A percentile compares a stretch with the other conserved stretches of the same genome.
phyloP scores from a whole-genome alignment of 768 basidiomycete species.

The Dentipellis fragilis region DNA sequence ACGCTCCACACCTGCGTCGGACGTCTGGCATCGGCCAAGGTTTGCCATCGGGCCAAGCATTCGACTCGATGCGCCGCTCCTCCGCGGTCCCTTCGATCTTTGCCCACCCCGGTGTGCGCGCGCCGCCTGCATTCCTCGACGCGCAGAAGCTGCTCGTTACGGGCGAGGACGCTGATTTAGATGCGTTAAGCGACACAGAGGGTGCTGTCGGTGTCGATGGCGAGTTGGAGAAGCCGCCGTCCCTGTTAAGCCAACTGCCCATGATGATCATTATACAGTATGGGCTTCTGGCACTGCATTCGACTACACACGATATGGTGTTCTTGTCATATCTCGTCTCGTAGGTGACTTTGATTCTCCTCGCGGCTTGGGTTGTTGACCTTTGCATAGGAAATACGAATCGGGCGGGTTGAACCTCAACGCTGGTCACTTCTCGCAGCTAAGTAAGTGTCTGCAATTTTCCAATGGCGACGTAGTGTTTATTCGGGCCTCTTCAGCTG shows the following conservation, averaged over 20 bases:
- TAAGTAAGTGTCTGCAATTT: conserved; percentile 43
- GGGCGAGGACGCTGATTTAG: conserved; percentile 27
- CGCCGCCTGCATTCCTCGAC: conserved; percentile 66
- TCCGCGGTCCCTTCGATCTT: conserved; percentile 72
- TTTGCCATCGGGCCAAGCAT: neutral
- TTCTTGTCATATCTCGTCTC: conserved; percentile 89
- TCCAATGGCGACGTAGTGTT: neutral
- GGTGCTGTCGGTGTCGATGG: conserved; percentile 28
- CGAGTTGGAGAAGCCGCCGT: conserved; percentile 45
- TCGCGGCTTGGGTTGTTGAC: neutral
- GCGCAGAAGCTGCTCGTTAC: conserved; percentile 48
- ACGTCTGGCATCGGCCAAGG: conserved; percentile 12
- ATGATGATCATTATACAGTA: conserved; percentile 84
- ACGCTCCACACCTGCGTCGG: neutral
- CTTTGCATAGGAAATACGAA: conserved; percentile 51
- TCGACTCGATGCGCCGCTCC: conserved; percentile 31
- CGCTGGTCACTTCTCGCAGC: conserved; percentile 85
- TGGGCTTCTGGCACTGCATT: conserved; percentile 79
- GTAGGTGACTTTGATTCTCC: conserved; percentile 33
- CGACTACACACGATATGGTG: conserved; percentile 83
- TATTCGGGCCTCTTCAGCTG: conserved; percentile 41
- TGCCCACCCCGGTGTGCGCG: conserved; percentile 70
- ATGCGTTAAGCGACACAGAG: conserved; percentile 20
- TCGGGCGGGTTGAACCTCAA: conserved; percentile 87
- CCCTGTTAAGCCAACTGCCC: conserved; percentile 68